These are phyloP conservation scores for Mucor mucedo DNA, from an alignment of 371 early-diverging fungal genomes.

Conservation along the genomic window DNA sequence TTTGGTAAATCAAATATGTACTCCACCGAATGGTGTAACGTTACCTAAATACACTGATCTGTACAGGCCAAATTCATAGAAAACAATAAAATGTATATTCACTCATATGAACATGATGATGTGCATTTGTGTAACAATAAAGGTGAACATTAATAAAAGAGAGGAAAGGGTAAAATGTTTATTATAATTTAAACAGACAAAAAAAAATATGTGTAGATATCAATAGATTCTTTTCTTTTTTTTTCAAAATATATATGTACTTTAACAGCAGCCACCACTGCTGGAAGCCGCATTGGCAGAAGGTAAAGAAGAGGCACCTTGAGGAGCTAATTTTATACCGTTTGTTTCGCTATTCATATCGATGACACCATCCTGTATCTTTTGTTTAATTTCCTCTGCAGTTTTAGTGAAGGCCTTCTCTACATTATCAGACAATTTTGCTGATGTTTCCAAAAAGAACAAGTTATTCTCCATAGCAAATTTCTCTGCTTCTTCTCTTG, in stretches of 20 bases:
- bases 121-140: neutral
- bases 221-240: no score
- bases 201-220: no score
- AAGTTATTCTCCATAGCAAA: conserved; percentile 88
- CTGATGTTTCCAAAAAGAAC: conserved; percentile 93
- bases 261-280: conserved; percentile 50
- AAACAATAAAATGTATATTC: no score
- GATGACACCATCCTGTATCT: conserved; percentile 50
- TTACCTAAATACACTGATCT: conserved; percentile 14
- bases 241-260: neutral
- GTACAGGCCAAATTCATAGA: no score
- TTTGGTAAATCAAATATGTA: conserved; percentile 15
- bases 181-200: no score
- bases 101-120: neutral
- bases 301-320: conserved; percentile 54
- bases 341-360: conserved; percentile 54
- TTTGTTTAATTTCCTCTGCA: conserved; percentile 46
- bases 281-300: conserved; percentile 48
- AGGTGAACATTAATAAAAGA: no score
- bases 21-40: neutral
- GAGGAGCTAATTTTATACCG: conserved; percentile 53
- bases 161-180: no score
- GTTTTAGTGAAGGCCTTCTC: conserved; percentile 69
- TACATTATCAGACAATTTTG: conserved; percentile 92
- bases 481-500: conserved; percentile 85